Evolutionary conservation across 306 rosid genomes (phyloP), one percentile per base, ranked within the genome.

Genomic region (Aeschynomene evenia): DNA sequence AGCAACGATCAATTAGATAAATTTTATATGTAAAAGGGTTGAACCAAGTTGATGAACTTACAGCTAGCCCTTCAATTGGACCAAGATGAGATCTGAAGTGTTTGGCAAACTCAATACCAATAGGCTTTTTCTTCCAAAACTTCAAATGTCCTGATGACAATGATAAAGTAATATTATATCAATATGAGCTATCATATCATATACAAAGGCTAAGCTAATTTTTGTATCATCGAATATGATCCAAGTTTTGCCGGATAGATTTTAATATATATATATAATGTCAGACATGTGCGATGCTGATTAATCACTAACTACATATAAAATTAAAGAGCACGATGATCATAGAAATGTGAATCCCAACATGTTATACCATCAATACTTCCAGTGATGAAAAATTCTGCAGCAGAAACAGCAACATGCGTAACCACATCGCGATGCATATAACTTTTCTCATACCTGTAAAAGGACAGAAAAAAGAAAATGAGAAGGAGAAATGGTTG

Each of bases 341-440:
- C 33, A 53, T 29, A 67, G 66, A 75, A 39, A 65, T 11, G 11
- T 9, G 21, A 60, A 39, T 6, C 9, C 28, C 9, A 46, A 63
- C 66, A 40, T 26, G 29, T 5, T 23, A 45, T 85, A 91, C 99
- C 99, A 75, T 94, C 99, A 56, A 76, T 68, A 77, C 99, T 94
- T 79, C 99, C 99, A 28, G 99, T 94, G 10, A 91, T 80, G 68
- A 94, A 82, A 82, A 91, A 94, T 9, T 88, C 96, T 0, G 96
- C 99, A n/a, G 84, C 39, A 0, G 97, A 91, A 63, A 91, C 97
- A 72, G 92, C 96, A 48, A 91, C 97, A 83, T 94, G 99, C 0
- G 96, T 94, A 71, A 89, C 97, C 80, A 94, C 97, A 29, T 91
- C 96, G 0, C 97, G 91, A 63, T 94, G 99, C 99, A 94, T 94